These are phyloP conservation scores for Millerago galiae DNA, from an alignment of 805 yeast species.

Conservation along the genomic window DNA sequence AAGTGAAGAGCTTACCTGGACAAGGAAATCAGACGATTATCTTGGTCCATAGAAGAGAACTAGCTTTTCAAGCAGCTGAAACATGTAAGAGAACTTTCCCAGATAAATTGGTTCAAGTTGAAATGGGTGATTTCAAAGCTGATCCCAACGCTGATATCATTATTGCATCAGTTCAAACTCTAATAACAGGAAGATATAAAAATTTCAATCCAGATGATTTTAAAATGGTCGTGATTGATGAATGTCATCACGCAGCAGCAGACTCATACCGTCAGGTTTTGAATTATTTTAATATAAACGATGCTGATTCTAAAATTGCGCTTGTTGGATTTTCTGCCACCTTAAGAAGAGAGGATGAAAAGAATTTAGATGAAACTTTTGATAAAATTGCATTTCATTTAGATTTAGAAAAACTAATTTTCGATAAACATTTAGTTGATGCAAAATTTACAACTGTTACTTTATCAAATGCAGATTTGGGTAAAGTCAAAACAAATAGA, in stretches of 20 bases:
- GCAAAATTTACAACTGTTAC: slow-evolving; percentile 56
- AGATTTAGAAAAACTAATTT: slow-evolving; percentile 58
- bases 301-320: slow-evolving; percentile 30
- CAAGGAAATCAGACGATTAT: slow-evolving; percentile 41
- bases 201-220: slow-evolving; percentile 52
- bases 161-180: slow-evolving; percentile 71
- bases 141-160: slow-evolving; percentile 49
- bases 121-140: slow-evolving; percentile 54
- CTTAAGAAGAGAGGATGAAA: slow-evolving; percentile 66
- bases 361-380: slow-evolving; percentile 49
- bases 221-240: slow-evolving; percentile 78
- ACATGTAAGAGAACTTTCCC: slow-evolving; percentile 47
- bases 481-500: slow-evolving; percentile 19
- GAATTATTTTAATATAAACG: slow-evolving; percentile 38
- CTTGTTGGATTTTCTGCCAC: slow-evolving; percentile 90
- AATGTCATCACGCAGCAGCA: slow-evolving; percentile 89
- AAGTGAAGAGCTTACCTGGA: slow-evolving; percentile 28
- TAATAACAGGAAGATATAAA: slow-evolving; percentile 44
- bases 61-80: slow-evolving; percentile 61
- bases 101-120: slow-evolving; percentile 47
- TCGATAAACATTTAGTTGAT: slow-evolving; percentile 62
- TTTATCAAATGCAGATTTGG: slow-evolving; percentile 37
- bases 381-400: slow-evolving; percentile 72
- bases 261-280: slow-evolving; percentile 53
- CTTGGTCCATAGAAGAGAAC: slow-evolving; percentile 75